Base-by-base conservation (phyloP, 2,329 filamentous ascomycete genomes). In the Tothia fuscella region DNA sequence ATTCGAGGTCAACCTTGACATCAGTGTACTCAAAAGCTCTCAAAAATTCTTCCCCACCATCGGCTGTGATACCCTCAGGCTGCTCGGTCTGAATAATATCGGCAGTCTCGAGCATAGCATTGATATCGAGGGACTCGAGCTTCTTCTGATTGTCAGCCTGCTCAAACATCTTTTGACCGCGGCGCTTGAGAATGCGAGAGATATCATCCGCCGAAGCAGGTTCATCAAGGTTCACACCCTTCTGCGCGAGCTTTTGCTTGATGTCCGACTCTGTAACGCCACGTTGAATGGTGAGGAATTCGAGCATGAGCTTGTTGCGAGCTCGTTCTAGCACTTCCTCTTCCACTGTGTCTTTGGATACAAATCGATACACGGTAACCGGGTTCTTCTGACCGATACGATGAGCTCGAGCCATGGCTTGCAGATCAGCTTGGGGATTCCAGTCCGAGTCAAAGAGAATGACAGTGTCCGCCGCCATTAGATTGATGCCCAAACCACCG, bases 131-230 rank as follows among this genome's bases (percentile, higher is more conserved):
- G 61, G 95, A 87, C 62, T 98, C 91, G 4, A 98, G 72, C 57
- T 93, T 91, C 64, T 89, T 82, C 61, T 98, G 91, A 57, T 98
- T 98, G 26, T 86, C 85, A 9, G 84, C 91, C 59, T 95, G 89
- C 62, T 96, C 89, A 51, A 98, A 98, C 81, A 98, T 93, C 62
- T 91, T 94, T 57, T 95, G 91, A n/a, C 91, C 93, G 51, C 91
- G 82, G 63, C 89, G 87, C 66, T 96, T 96, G 55, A 98, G 74
- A 45, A 98, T 93, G 60, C 84, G 83, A 48, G 91, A 93, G 50
- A 96, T 96, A 55, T 95, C 91, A 49, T 94, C 89, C 1, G 85
- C 85, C 3, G 86, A 93, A 45, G 80, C 89, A 6, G 89, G 88
- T 21, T 56, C 54, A 17, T 21, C 31, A 19, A 39, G 20, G 20